A percentile compares a stretch with the other conserved stretches of the same genome.
Evolutionary conservation across 768 basidiomycete genomes (phyloP).

Genomic region (Floccularia luteovirens): DNA sequence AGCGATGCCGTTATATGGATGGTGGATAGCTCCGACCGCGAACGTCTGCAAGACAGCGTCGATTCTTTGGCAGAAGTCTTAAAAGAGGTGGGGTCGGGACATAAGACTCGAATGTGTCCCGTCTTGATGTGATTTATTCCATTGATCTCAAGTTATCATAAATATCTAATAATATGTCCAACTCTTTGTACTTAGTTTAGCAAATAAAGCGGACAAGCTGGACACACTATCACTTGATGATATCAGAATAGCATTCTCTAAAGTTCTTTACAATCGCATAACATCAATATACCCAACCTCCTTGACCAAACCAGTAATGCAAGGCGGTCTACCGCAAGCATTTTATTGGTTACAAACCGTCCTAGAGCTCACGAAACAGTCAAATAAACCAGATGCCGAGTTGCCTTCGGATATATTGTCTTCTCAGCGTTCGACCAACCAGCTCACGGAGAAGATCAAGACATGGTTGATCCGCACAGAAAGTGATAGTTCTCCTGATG

Average conservation of each 20-base stretch:
- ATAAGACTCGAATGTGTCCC: conserved; percentile 12
- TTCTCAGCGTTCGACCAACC: conserved; percentile 13
- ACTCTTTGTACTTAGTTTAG: conserved; percentile 25
- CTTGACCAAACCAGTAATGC: conserved; percentile 10
- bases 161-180: neutral
- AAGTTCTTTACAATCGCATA: conserved; percentile 19
- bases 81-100: conserved; percentile 7
- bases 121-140: conserved; percentile 21
- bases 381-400: conserved; percentile 1
- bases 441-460: conserved; percentile 23
- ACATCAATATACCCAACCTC: conserved; percentile 19
- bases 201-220: conserved; percentile 58
- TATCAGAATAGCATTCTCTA: conserved; percentile 26
- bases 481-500: conserved; percentile 17
- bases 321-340: conserved; percentile 24
- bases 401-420: conserved; percentile 3
- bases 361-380: conserved; percentile 15
- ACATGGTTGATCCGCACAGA: conserved; percentile 27
- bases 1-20: conserved; percentile 59
- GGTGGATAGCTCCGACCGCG: conserved; percentile 49
- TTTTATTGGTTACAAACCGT: conserved; percentile 31
- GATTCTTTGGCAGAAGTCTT: conserved; percentile 38
- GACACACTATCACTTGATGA: conserved; percentile 40
- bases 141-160: neutral
- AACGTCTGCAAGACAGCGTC: conserved; percentile 42